A percentile compares a stretch with the other conserved stretches of the same genome.
These are phyloP conservation scores for Geotrichum siamense DNA, from an alignment of 1,139 yeast genomes.

Conservation along the genomic window DNA sequence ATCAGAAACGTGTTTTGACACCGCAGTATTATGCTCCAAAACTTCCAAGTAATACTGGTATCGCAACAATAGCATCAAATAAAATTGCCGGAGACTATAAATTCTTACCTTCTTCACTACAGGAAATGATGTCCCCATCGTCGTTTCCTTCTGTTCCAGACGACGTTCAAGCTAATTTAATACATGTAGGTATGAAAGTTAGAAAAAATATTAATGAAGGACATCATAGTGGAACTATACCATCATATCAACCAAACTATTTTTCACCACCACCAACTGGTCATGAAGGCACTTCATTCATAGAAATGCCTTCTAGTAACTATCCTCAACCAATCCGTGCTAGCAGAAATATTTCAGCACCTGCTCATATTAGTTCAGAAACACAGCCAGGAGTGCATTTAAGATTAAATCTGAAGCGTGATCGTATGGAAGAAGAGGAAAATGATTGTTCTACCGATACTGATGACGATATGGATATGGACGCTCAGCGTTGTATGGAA, in stretches of 20 bases:
- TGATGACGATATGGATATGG: conserved; percentile 23
- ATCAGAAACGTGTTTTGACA: conserved; percentile 10
- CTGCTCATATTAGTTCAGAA: conserved; percentile 5
- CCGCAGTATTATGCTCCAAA: conserved; percentile 12
- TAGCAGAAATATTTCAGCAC: conserved; percentile 9
- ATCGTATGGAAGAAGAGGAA: conserved; percentile 23
- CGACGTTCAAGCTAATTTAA: conserved; percentile 27
- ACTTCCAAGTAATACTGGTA: conserved; percentile 7
- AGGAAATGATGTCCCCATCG: not conserved
- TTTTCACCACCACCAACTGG: conserved; percentile 3
- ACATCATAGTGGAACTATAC: conserved; percentile 25
- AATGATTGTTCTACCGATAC: conserved; percentile 33
- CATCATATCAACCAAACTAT: conserved; percentile 25
- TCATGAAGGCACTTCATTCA: conserved; percentile 18
- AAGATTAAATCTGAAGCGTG: conserved; percentile 17
- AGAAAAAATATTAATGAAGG: conserved; percentile 32
- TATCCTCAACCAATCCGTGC: conserved; percentile 1
- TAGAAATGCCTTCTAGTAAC: conserved; percentile 15
- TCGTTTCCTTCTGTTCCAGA: conserved; percentile 24
- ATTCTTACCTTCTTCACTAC: not conserved
- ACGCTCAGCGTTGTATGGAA: no score
- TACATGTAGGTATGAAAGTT: conserved; percentile 30
- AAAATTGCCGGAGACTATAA: conserved; percentile 3
- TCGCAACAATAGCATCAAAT: conserved; percentile 8
- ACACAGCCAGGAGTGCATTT: not conserved